Percentiles rank a stretch among this genome's conserved stretches.
These are phyloP conservation scores for Hericium rajendrae DNA, from an alignment of 768 basidiomycete genomes.

Conservation along the genomic window DNA sequence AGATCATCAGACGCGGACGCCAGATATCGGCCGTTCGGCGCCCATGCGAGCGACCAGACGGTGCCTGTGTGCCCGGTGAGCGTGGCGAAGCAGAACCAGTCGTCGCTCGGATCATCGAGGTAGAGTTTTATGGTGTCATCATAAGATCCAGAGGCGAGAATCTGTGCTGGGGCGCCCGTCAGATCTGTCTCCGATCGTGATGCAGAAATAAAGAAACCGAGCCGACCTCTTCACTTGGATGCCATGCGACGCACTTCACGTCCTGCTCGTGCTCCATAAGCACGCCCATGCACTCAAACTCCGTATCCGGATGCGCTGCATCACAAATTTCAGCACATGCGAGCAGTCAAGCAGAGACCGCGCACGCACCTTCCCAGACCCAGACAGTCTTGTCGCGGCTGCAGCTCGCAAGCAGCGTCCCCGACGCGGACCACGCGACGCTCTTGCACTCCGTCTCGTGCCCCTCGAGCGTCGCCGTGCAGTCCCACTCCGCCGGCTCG, in stretches of 20 bases:
- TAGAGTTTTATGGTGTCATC: constrained; percentile 95
- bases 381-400: constrained; percentile 96
- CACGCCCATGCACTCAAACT: constrained; percentile 92
- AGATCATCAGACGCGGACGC: constrained; percentile 83
- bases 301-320: constrained; percentile 79
- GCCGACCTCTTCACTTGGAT: constrained; percentile 86
- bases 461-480: constrained; percentile 77
- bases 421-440: constrained; percentile 24
- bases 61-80: constrained; percentile 77
- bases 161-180: constrained; percentile 37
- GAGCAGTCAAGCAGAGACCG: not conserved
- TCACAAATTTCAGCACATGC: not conserved
- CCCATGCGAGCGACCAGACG: constrained; percentile 85
- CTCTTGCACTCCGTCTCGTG: constrained; percentile 94
- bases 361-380: constrained; percentile 91
- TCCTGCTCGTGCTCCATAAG: constrained; percentile 97
- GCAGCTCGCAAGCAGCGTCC: constrained; percentile 82
- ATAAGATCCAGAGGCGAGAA: constrained; percentile 93
- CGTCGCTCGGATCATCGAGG: constrained; percentile 85
- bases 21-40: constrained; percentile 67
- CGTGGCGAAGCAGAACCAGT: constrained; percentile 86
- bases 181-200: constrained; percentile 1
- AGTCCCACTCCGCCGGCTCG: constrained; percentile 65
- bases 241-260: constrained; percentile 92
- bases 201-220: not conserved